A percentile compares a stretch with the other conserved stretches of the same genome.
Conservation (phyloP, 441 rosid species). For the Brassica balearica region DNA sequence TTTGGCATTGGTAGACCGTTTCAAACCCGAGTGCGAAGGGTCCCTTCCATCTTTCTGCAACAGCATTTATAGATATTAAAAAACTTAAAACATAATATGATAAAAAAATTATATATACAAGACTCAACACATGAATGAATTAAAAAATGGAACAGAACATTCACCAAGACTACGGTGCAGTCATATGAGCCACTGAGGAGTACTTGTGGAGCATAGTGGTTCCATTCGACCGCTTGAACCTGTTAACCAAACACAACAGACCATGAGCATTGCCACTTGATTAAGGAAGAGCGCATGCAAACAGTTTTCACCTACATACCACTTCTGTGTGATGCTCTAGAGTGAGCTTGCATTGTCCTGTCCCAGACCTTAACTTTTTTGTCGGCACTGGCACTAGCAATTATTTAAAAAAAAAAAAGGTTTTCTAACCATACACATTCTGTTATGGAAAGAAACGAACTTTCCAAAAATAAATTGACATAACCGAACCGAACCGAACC, state of each 20-base stretch:
- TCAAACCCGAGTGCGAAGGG: conserved; percentile 71
- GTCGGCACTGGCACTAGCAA: conserved; percentile 86
- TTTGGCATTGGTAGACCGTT: conserved; percentile 64
- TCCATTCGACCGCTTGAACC: conserved; percentile 95
- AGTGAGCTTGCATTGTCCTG: conserved; percentile 67
- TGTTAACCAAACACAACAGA: conserved; percentile 38
- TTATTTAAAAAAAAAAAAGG: conserved; percentile 21
- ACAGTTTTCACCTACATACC: conserved; percentile 47
- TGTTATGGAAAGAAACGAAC: not conserved
- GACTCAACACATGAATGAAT: not conserved
- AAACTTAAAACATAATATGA: too few species aligned
- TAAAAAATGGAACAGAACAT: conserved; percentile 18
- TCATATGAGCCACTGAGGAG: conserved; percentile 90
- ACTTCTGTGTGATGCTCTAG: conserved; percentile 74
- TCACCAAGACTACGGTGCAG: conserved; percentile 73
- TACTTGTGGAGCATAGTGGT: conserved; percentile 67
- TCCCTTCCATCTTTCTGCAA: conserved; percentile 62
- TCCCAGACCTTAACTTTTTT: conserved; percentile 78
- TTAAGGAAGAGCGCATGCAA: not conserved
- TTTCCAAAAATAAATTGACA: not conserved
- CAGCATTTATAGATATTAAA: too few species aligned
- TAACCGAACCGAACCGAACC: not conserved
- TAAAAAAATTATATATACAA: not conserved
- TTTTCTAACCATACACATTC: not conserved
- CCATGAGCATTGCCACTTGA: conserved; percentile 5